These are phyloP conservation scores for Aspergillus incahuasiensis DNA, from an alignment of 495 filamentous ascomycete species.

Conservation along the genomic window DNA sequence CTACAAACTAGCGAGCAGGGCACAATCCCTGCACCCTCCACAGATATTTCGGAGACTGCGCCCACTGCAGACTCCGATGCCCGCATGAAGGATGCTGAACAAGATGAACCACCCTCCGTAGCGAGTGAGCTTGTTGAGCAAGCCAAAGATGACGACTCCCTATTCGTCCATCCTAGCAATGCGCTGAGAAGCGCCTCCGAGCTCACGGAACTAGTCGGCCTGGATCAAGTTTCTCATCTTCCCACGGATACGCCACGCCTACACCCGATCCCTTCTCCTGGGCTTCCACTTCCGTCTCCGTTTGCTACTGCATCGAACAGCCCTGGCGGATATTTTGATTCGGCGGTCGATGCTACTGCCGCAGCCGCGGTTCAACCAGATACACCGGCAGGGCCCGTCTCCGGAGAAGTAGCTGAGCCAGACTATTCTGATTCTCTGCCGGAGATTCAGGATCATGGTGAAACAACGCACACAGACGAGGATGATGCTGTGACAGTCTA, in stretches of 20 bases:
- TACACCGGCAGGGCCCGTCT: too few relatives aligned
- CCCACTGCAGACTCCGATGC: background rate
- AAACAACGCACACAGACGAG: background rate
- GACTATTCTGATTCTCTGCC: background rate
- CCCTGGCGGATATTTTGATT: constrained; percentile 30
- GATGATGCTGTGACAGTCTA: constrained; percentile 1
- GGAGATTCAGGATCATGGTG: background rate
- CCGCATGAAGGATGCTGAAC: background rate
- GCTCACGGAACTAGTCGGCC: constrained; percentile 15
- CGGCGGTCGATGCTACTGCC: constrained; percentile 4
- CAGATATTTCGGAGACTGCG: background rate
- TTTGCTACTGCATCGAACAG: constrained; percentile 28
- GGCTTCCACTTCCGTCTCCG: constrained; percentile 44
- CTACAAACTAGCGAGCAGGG: background rate
- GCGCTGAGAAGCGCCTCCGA: background rate
- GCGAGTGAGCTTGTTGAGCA: constrained; percentile 17
- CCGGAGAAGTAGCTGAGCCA: background rate
- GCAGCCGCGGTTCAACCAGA: background rate
- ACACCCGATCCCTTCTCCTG: constrained; percentile 41
- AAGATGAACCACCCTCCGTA: background rate
- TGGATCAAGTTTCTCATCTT: constrained; percentile 10
- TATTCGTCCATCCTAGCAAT: constrained; percentile 7
- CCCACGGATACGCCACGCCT: constrained; percentile 43
- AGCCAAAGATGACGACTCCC: constrained; percentile 16
- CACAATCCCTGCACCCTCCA: background rate